Evolutionary conservation across 805 yeast genomes (phyloP), one percentile per base, ranked within the genome.

Genomic region (Scheffersomyces coipomensis): DNA sequence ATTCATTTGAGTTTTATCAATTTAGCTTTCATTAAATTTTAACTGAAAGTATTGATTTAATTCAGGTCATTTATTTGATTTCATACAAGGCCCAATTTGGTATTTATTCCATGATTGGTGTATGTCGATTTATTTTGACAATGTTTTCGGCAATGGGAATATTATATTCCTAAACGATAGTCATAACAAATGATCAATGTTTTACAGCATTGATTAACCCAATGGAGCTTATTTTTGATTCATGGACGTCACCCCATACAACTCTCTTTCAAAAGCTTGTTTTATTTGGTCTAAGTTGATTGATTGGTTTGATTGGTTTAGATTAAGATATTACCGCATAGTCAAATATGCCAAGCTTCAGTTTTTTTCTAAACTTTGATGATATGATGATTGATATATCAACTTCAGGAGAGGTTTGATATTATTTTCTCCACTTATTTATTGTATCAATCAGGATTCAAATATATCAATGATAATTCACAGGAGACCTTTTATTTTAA

Each of bases 181-280:
- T 76, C 76, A 82, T 83, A 75, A 77, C 86, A 80, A 79, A 77
- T 81, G 79, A 50, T 60, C 56, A 49, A 43, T 45, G 47, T 41
- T 40, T 39, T n/a, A n/a, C n/a, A n/a, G n/a, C n/a, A n/a, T n/a
- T 42, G 43, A 55, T 53, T 68, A 82, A 82, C 89, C 77, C 88
- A 82, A 83, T 83, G 89, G 88, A 83, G 89, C 89, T 83, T 80
- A 83, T 83, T 81, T 83, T 80, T 71, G 78, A 63, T 56, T 69
- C 79, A 79, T 78, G 84, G 72, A 75, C 75, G 78, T 75, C 72
- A 51, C 51, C 48, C 47, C 43, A n/a, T n/a, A n/a, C n/a, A n/a
- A n/a, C n/a, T n/a, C 62, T 60, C 53, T 59, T 46, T 52, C 44
- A 43, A 24, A 49, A 49, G 51, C 50, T 44, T 52, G 60, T 37